These are phyloP conservation scores for Blepharisma japonicum DNA, from an alignment of 73 alveolate genomes.

Conservation along the genomic window DNA sequence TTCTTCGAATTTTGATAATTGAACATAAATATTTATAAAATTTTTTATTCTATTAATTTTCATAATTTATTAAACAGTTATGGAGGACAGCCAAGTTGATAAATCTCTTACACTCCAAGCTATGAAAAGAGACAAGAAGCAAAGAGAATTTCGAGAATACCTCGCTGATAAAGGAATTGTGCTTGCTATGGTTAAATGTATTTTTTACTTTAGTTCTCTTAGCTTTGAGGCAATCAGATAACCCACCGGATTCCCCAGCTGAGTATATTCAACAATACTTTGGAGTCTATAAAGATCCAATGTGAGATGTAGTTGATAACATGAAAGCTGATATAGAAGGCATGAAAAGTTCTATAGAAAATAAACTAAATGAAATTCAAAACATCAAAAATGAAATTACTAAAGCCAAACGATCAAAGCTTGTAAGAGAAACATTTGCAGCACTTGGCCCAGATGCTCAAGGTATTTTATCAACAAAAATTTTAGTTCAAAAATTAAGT, in stretches of 20 bases:
- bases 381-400: slow-evolving; percentile 29
- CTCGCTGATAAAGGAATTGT: slow-evolving; percentile 61
- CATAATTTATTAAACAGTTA: neutral
- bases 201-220: slow-evolving; percentile 33
- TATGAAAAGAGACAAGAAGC: slow-evolving; percentile 49
- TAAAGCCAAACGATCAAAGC: slow-evolving; percentile 19
- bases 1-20: too few relatives aligned
- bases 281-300: slow-evolving; percentile 48
- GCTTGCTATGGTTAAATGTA: slow-evolving; percentile 54
- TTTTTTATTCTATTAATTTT: too few relatives aligned
- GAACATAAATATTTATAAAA: too few relatives aligned
- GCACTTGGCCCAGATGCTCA: slow-evolving; percentile 39
- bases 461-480: slow-evolving; percentile 36
- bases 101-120: neutral
- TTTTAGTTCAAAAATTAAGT: slow-evolving; percentile 44
- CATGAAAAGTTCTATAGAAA: slow-evolving; percentile 37
- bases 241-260: slow-evolving; percentile 46
- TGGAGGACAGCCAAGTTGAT: neutral
- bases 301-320: slow-evolving; percentile 56
- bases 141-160: slow-evolving; percentile 54
- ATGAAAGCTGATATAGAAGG: slow-evolving; percentile 37
- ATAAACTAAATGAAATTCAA: slow-evolving; percentile 29
- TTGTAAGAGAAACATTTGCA: slow-evolving; percentile 28
- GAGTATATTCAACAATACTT: slow-evolving; percentile 56
- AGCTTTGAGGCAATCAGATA: slow-evolving; percentile 37